Evolutionary conservation across 2,329 filamentous ascomycete species (phyloP), one percentile per base, ranked within the genome.

Genomic region (Hyphodiscus sp.): DNA sequence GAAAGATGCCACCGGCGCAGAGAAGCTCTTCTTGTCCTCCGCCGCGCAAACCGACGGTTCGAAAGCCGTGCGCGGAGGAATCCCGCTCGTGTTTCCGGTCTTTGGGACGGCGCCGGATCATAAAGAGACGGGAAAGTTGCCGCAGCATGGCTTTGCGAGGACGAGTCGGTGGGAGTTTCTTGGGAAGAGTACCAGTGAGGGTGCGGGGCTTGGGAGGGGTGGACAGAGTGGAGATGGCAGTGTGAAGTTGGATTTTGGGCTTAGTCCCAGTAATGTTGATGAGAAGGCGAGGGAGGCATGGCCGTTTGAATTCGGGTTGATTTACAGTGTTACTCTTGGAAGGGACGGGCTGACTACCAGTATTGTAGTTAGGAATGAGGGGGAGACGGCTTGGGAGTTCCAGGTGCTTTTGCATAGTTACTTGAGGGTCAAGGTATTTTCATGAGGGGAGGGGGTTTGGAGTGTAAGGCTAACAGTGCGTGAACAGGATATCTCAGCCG

Each of bases 71-170:
- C 81, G 94, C 59, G 94, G 94, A 53, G 92, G 92, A 15, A 89
- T 97, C 63, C 92, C 92, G 4, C 74, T 97, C 49, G 91, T 96
- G 38, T 97, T 96, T 68, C 92, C 92, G 9, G 91, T 96, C 68
- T 99, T 99, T 68, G 94, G 94, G 29, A 87, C 86, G 42, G 82
- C 87, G 13, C 85, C 88, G 50, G 78, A 85, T 61, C 85, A 91
- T 70, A 82, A 86, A 61, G 79, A 87, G n/a, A 94, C 90, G 26
- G 82, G 82, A 49, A 75, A 81, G 60, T 86, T 99, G 23, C 86
- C 91, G 2, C 91, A 96, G 73, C 94, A 97, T 74, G 94, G 94
- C 62, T 95, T 99, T 72, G 94, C 92, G 41, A 89, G 94, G 63
- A 91, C 82, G 67, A 88, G 86, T 45, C 81, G 81, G 58, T 99